phyloP scores from a whole-genome alignment of 176 grass and related monocot genomes.

The Triticum turgidum region DNA sequence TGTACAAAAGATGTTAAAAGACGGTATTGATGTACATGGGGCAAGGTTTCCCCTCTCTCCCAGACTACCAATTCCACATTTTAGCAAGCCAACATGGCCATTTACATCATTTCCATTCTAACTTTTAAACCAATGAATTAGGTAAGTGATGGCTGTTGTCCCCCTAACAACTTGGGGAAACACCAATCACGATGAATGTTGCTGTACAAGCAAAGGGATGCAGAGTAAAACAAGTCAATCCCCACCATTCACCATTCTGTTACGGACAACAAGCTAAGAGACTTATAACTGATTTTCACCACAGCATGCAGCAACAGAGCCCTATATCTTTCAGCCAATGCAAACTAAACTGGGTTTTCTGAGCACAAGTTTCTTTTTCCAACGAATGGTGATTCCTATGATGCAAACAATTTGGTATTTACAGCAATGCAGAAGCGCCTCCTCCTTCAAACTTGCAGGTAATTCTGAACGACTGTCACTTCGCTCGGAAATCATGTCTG shows the following conservation, averaged over 20 bases:
- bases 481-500: slow-evolving; percentile 83
- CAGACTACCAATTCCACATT: neutral
- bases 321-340: slow-evolving; percentile 34
- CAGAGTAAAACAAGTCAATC: slow-evolving; percentile 9
- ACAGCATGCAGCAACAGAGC: slow-evolving; percentile 38
- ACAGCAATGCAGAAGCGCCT: slow-evolving; percentile 41
- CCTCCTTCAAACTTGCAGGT: slow-evolving; percentile 29
- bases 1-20: neutral
- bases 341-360: slow-evolving; percentile 24
- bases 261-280: slow-evolving; percentile 28
- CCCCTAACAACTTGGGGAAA: slow-evolving; percentile 40
- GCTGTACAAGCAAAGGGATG: slow-evolving; percentile 52
- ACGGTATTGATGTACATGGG: neutral
- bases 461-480: slow-evolving; percentile 43
- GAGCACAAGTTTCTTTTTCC: neutral
- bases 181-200: slow-evolving; percentile 48
- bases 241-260: slow-evolving; percentile 34
- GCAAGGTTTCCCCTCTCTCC: neutral
- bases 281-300: slow-evolving; percentile 40
- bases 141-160: slow-evolving; percentile 22
- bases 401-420: slow-evolving; percentile 41
- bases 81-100: slow-evolving; percentile 37
- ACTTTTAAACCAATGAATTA: slow-evolving; percentile 51
- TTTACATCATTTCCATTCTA: slow-evolving; percentile 43
- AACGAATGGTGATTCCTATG: slow-evolving; percentile 28